These are phyloP conservation scores for Xylaria arbuscula DNA, from an alignment of 2,329 filamentous ascomycete genomes.

Conservation along the genomic window DNA sequence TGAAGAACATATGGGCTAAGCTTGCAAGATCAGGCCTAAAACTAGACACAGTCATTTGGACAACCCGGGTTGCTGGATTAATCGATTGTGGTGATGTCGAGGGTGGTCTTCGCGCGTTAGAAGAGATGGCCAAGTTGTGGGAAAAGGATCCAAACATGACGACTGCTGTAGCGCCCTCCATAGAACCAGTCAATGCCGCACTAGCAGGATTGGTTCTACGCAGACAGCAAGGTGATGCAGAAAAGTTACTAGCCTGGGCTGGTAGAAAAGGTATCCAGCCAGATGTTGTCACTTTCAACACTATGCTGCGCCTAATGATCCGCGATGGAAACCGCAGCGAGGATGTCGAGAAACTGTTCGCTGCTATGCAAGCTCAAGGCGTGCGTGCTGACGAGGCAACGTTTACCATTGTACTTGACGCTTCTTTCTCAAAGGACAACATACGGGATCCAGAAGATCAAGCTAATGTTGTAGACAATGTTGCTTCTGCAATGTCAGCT, in stretches of 20 bases:
- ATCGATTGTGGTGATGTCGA: constrained; percentile 65
- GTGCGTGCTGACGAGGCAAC: constrained; percentile 74
- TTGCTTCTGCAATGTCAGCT: constrained; percentile 68
- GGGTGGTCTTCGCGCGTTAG: constrained; percentile 70
- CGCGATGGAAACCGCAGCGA: constrained; percentile 56
- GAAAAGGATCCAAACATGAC: constrained; percentile 51
- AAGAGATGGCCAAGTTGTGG: constrained; percentile 75
- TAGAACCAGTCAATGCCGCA: constrained; percentile 75
- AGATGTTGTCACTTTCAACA: constrained; percentile 73
- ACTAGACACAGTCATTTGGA: constrained; percentile 76
- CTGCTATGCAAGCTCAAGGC: constrained; percentile 66
- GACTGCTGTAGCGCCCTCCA: constrained; percentile 66
- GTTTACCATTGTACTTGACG: constrained; percentile 77
- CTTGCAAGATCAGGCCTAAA: constrained; percentile 67
- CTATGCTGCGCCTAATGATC: constrained; percentile 71
- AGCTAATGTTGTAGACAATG: constrained; percentile 60
- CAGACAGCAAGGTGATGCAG: constrained; percentile 61
- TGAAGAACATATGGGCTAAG: constrained; percentile 75
- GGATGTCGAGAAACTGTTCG: constrained; percentile 65
- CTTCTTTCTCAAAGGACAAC: constrained; percentile 59
- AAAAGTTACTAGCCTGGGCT: constrained; percentile 69
- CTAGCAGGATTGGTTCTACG: constrained; percentile 69
- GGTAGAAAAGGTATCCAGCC: constrained; percentile 64
- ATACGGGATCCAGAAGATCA: constrained; percentile 59
- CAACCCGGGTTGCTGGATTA: constrained; percentile 73